Evolutionary conservation across 1,284 basidiomycete species (phyloP), one percentile per base, ranked within the genome.

Genomic region (Ustilago hordei): DNA sequence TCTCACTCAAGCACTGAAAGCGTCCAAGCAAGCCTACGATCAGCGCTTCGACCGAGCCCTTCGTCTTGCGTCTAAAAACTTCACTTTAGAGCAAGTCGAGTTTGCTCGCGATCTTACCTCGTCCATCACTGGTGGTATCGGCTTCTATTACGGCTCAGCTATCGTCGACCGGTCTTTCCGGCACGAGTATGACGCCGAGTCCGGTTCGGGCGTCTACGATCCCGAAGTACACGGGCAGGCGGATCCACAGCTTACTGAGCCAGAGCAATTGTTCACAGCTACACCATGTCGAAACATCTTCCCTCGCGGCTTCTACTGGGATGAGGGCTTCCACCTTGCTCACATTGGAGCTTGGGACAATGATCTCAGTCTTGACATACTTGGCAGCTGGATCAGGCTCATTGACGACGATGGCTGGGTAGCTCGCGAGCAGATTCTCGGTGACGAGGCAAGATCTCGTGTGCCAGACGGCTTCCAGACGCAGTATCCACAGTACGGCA

Each of bases 291-390:
- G 95, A 55, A 95, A 93, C 79, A 95, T 97, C 88, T 98, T 98
- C 89, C 95, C 95, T 2, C 90, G 95, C 85, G 95, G 95, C 28
- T 98, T 98, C 86, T 98, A 98, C 86, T 98, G 95, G 93, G 95
- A 98, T 84, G 95, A 98, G 87, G 95, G 95, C 2, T 98, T 98
- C 89, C 95, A 98, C 86, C 87, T 97, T 36, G 87, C 94, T 47
- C 92, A 95, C 79, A 93, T 98, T 53, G 94, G 93, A 23, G 91
- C 91, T 77, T 96, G 93, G 93, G 95, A 98, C 83, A 94, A 92
- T 69, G 93, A 94, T 81, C 90, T 97, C 70, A 93, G 93, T 80
- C 89, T 97, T 32, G 92, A 95, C 83, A 96, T 98, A 66, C 87
- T 98, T 50, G 91, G 91, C 80, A 91, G 92, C 79, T 98, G 95